Evolutionary conservation across 177 flowering plant species (phyloP).

Genomic region (Telopea speciosissima): DNA sequence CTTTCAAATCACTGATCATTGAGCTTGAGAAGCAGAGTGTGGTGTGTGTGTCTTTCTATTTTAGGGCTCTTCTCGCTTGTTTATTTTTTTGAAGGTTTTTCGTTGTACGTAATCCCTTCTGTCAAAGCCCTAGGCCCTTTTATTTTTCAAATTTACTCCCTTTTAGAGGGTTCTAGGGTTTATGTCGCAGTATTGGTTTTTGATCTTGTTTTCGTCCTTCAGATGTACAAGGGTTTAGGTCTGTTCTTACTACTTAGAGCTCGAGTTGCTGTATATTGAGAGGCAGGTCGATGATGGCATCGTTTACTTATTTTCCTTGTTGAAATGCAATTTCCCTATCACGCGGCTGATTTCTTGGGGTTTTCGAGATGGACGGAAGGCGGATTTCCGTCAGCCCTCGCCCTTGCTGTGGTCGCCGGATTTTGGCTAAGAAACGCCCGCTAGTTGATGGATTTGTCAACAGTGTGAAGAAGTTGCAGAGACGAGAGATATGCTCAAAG

Average conservation of each 20-base stretch:
- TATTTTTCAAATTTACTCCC: neutral
- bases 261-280: neutral
- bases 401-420: slow-evolving; percentile 60
- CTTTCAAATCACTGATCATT: too few species aligned
- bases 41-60: too few species aligned
- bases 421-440: slow-evolving; percentile 59
- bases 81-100: neutral
- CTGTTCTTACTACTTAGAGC: neutral
- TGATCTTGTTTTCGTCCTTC: neutral
- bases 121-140: neutral
- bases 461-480: slow-evolving; percentile 88
- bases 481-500: slow-evolving; percentile 84
- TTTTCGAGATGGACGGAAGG: slow-evolving; percentile 60
- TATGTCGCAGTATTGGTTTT: neutral
- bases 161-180: neutral
- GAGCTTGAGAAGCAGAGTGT: too few species aligned
- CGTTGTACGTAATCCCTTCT: neutral
- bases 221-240: slow-evolving; percentile 3
- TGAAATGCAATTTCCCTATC: neutral
- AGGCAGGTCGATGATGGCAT: neutral
- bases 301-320: neutral
- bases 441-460: slow-evolving; percentile 65
- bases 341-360: neutral
- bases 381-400: slow-evolving; percentile 71
- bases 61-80: neutral